These are phyloP conservation scores for Hypoxylon lenormandii DNA, from an alignment of 495 filamentous ascomycete species.

Conservation along the genomic window DNA sequence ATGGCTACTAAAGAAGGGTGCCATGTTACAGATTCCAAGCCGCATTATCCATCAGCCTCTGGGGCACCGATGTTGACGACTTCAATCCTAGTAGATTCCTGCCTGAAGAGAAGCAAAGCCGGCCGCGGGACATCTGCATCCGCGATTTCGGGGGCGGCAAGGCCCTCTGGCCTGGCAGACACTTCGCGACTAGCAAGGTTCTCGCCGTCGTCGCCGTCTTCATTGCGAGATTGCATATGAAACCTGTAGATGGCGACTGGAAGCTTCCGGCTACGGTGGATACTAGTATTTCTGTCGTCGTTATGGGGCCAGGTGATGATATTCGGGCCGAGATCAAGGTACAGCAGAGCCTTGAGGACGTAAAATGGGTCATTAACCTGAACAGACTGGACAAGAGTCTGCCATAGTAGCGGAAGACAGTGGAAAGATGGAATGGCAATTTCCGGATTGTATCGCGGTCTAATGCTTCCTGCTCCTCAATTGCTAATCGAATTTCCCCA, in stretches of 20 bases:
- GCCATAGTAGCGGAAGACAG: constrained; percentile 36
- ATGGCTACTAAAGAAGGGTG: constrained; percentile 53
- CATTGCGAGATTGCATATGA: constrained; percentile 44
- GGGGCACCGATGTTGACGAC: constrained; percentile 35
- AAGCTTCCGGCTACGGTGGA: constrained; percentile 41
- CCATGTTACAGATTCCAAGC: constrained; percentile 49
- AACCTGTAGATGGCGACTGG: constrained; percentile 28
- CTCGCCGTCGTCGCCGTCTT: constrained; percentile 41
- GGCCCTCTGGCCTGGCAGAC: constrained; percentile 46
- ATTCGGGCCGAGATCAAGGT: constrained; percentile 47
- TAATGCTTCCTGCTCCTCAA: not conserved
- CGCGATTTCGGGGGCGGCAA: constrained; percentile 48
- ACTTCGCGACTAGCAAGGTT: constrained; percentile 48
- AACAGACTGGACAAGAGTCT: constrained; percentile 33
- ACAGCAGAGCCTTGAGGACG: constrained; percentile 43
- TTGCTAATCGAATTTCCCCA: too few relatives aligned
- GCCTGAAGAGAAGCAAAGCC: constrained; percentile 15
- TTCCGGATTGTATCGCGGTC: not conserved
- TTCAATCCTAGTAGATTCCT: constrained; percentile 48
- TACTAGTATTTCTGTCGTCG: constrained; percentile 40
- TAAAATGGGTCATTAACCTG: constrained; percentile 38
- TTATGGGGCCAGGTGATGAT: constrained; percentile 51
- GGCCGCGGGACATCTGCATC: constrained; percentile 42
- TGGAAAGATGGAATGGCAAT: not conserved
- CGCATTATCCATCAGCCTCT: constrained; percentile 40